Base-by-base conservation (phyloP, 2,329 filamentous ascomycete species). In the Aspergillus pseudoviridinutans region DNA sequence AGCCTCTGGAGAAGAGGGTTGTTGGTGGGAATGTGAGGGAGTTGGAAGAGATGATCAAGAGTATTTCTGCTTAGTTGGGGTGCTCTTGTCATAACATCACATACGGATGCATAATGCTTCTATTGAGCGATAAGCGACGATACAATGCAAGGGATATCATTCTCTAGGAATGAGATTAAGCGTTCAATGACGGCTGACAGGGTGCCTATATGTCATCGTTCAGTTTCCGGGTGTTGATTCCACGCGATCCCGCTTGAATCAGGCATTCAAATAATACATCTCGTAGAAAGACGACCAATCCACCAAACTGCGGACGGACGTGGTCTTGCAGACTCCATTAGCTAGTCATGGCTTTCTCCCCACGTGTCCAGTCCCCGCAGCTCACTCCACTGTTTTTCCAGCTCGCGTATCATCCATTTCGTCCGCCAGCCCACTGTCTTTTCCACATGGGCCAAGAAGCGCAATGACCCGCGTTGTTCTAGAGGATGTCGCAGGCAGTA, bases 371-470 rank as follows among this genome's bases (percentile, higher is more conserved):
- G 49, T 12, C 49, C 56, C 3, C 58, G 62, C 25, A 73, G 54
- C 53, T 72, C 68, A 2, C 53, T 47, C 71, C 71, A 73, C 54
- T 72, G 68, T 8, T 57, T 50, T 47, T 68, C 60, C 24, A 73
- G 54, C 38, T 68, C 68, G 3, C 56, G 55, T 14, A 66, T 60
- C n/a, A 73, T 72, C 67, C 66, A 69, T 14, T 60, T 52, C 1
- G 71, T 73, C 2, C 67, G 68, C 71, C 71, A 73, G 1, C 70
- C 71, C 7, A 73, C 22, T 3, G 51, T 57, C 28, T 64, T 64
- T 47, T 73, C 70, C 24, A 68, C 65, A n/a, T 55, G 62, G 2
- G 44, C 51, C 1, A 73, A 58, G 46, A 73, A 73, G 3, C 61
- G 25, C 4, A 71, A 53, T 6, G 70, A 68, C 10, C 68, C 71